A percentile compares a stretch with the other conserved stretches of the same genome.
phyloP scores from a whole-genome alignment of 495 filamentous ascomycete genomes.

The Aspergillus steynii region DNA sequence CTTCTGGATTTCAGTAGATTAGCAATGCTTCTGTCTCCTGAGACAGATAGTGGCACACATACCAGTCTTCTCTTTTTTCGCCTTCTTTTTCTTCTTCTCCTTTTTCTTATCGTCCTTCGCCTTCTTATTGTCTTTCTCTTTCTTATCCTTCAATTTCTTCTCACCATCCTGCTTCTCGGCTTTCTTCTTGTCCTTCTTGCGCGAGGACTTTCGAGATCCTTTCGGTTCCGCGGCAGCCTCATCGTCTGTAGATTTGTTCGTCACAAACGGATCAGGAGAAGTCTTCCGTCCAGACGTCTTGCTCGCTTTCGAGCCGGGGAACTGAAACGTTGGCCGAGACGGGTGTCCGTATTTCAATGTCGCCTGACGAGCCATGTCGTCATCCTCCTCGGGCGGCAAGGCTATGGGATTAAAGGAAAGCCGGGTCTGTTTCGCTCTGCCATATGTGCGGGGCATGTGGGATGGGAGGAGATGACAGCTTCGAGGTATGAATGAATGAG shows the following conservation, averaged over 20 bases:
- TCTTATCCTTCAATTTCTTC: neutral
- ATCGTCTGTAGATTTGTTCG: slow-evolving; percentile 6
- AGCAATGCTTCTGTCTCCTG: neutral
- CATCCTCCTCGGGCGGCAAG: slow-evolving; percentile 19
- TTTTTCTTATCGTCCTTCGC: slow-evolving; percentile 1
- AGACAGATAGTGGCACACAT: neutral
- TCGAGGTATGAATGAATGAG: neutral
- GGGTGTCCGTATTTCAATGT: slow-evolving; percentile 42
- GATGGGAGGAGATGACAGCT: neutral
- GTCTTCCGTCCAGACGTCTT: neutral
- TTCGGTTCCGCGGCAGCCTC: neutral
- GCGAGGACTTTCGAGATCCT: neutral
- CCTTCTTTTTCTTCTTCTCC: neutral
- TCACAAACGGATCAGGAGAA: slow-evolving; percentile 7
- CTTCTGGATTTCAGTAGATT: neutral
- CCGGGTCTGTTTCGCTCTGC: slow-evolving; percentile 49
- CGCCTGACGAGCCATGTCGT: slow-evolving; percentile 31
- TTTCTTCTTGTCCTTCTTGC: slow-evolving; percentile 7
- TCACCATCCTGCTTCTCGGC: neutral
- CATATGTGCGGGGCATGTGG: slow-evolving; percentile 41
- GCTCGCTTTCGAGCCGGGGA: slow-evolving; percentile 3
- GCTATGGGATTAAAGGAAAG: slow-evolving; percentile 42
- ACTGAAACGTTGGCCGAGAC: slow-evolving; percentile 30
- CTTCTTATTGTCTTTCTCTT: neutral
- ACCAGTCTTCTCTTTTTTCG: neutral